Base-by-base conservation (phyloP, 1,284 basidiomycete species). In the Irpex lacteus region DNA sequence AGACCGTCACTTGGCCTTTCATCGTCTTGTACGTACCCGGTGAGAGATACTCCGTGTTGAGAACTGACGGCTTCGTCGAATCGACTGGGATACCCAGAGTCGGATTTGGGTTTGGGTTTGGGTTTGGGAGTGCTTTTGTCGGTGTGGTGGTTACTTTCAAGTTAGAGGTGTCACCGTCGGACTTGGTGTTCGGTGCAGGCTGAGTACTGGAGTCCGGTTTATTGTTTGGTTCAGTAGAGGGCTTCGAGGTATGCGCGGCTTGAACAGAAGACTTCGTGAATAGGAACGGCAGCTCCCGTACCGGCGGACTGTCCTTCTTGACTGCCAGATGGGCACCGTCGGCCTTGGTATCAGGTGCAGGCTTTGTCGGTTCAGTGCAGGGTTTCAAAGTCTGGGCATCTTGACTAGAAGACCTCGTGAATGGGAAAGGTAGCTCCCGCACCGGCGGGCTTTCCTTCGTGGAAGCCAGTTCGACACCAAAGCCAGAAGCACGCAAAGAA, bases 1-100 rank as follows among this genome's bases (percentile, higher is more conserved):
- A 72, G 19, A 86, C 71, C 1, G 81, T 81, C 9, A 86, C 66
- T 47, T 81, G 80, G 0, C 85, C 85, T 49, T 80, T 75, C 0
- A 78, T 70, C 18, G 81, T 73, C 71, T 85, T 86, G 70, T 84
- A 80, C 1, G 78, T 78, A 63, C 82, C 78, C 1, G 80, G 74
- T 15, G 66, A 71, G 54, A 86, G 73, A 8, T 77, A 71, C 4
- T 64, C 54, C 0, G 81, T 81, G 13, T 76, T 77, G 44, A 85
- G 72, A 7, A 75, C 69, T 5, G 61, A 44, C 11, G 80, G 79
- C 9, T 75, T 71, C 34, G 67, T 73, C 5, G 44, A 56, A 36
- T 13, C 6, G 0, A 15, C 7, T 13, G 36, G 6, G 1, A 21
- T n/a, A 37, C n/a, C 26, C 19, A 9, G 1, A 6, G 49, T 7